Conservation (phyloP, 768 basidiomycete genomes). For the Tylopilus plumbeoviolaceoides region DNA sequence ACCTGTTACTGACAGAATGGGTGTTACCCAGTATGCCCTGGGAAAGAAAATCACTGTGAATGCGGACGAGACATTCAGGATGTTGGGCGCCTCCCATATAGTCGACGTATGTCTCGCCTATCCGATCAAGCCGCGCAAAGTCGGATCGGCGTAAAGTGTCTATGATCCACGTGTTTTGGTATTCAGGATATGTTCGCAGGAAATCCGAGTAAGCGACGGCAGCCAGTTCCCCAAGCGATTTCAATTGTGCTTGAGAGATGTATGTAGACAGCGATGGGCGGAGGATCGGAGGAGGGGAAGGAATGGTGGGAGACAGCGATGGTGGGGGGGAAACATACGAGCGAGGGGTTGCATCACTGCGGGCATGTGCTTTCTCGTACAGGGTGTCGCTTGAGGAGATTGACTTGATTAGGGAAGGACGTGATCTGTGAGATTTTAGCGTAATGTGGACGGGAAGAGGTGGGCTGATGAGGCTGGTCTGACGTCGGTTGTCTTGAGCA, state of each 20-base stretch:
- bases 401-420: slow-evolving; percentile 33
- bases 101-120: slow-evolving; percentile 76
- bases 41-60: slow-evolving; percentile 66
- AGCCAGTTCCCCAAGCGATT: slow-evolving; percentile 32
- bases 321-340: slow-evolving; percentile 1
- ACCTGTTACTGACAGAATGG: slow-evolving; percentile 81
- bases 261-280: slow-evolving; percentile 18
- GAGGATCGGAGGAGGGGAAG: neutral
- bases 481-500: slow-evolving; percentile 4
- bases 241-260: slow-evolving; percentile 24
- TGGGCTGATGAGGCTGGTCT: slow-evolving; percentile 2
- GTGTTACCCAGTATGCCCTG: slow-evolving; percentile 74
- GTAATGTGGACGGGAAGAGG: slow-evolving; percentile 30
- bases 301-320: neutral
- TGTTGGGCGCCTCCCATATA: slow-evolving; percentile 84
- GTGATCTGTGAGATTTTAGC: slow-evolving; percentile 37
- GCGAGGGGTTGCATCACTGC: slow-evolving; percentile 5
- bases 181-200: slow-evolving; percentile 46
- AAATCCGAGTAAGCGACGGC: slow-evolving; percentile 47
- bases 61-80: slow-evolving; percentile 70
- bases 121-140: slow-evolving; percentile 53
- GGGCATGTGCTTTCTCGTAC: slow-evolving; percentile 28
- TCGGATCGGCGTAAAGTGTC: slow-evolving; percentile 65
- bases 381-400: slow-evolving; percentile 39
- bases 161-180: slow-evolving; percentile 64